Base-by-base conservation (phyloP, 83 land plant species). In the Picea abies region DNA sequence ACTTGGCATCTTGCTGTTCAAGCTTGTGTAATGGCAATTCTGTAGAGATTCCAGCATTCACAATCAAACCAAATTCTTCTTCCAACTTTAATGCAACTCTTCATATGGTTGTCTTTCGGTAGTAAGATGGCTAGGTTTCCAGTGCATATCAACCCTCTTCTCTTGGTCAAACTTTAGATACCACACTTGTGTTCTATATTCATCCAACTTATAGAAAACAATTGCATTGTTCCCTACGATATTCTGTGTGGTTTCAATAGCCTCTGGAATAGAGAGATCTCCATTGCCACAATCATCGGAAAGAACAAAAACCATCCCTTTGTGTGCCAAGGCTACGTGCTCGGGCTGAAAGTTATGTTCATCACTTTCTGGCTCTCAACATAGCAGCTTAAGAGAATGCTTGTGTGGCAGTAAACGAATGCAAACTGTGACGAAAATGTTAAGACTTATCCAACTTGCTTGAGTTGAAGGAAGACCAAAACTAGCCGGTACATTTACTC, bases 381-480 rank as follows among this genome's bases (percentile, higher is more conserved):
- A 79, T 95, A 97, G 10, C 86, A 61, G 39, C 85, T 87, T 86
- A 97, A 84, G 25, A 97, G 93, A 62, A 88, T 44, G 29, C 96
- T 95, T 23, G 99, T 97, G 80, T 93, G 95, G 80, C 90, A 92
- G 83, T 96, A 95, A 15, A 91, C 69, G 44, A 86, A 71, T 17
- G 98, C 90, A 81, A 97, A 91, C 52, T 89, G 66, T 62, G 87
- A 58, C 29, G 94, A 82, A 1, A 93, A 78, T 10, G 75, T 41
- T 79, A 93, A 93, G 68, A 81, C 96, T 87, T 44, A 84, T 85
- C 95, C 95, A 97, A 1, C 99, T 98, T 77, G 92, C 96, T 84
- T 95, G 95, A 0, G 98, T 97, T 32, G 98, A 92, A 22, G 95
- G 88, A 80, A 97, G 76, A 14, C 99, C 99, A 79, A 97, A 92